phyloP scores from a whole-genome alignment of 305 asterid species.

The Plantago lanceolata region DNA sequence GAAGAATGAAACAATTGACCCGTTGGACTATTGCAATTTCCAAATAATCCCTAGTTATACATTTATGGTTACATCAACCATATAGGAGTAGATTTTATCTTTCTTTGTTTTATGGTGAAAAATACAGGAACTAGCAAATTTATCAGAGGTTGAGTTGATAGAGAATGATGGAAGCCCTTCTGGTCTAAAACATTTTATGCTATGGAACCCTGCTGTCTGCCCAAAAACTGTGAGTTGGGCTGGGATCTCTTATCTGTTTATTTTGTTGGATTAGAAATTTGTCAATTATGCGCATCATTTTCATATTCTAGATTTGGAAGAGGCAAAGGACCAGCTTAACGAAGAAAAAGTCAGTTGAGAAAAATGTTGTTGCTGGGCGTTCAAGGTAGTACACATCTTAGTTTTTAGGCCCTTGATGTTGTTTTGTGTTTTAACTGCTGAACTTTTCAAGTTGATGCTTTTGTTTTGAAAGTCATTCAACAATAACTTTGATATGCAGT shows the following conservation, averaged over 20 bases:
- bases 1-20: too few species aligned
- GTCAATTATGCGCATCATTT: constrained; percentile 20
- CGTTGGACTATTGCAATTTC: not conserved
- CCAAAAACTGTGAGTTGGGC: constrained; percentile 56
- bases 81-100: not conserved
- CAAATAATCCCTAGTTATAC: not conserved
- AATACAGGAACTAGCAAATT: constrained; percentile 70
- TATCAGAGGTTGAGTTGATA: constrained; percentile 60
- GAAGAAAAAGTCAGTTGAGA: constrained; percentile 36
- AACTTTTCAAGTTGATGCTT: constrained; percentile 4
- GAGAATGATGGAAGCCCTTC: constrained; percentile 96
- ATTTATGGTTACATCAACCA: not conserved
- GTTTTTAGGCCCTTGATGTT: constrained; percentile 16
- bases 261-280: constrained; percentile 13
- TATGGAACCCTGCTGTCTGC: constrained; percentile 91
- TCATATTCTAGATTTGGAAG: constrained; percentile 48
- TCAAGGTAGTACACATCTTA: constrained; percentile 55
- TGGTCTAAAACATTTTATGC: constrained; percentile 67
- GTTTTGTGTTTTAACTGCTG: not conserved
- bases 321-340: constrained; percentile 37
- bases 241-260: constrained; percentile 18
- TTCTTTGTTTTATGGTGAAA: constrained; percentile 8
- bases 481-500: not conserved
- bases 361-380: constrained; percentile 56
- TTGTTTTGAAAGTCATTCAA: constrained; percentile 5